Evolutionary conservation across 768 basidiomycete genomes (phyloP), one percentile per base, ranked within the genome.

Genomic region (Tremella yokohamensis): DNA sequence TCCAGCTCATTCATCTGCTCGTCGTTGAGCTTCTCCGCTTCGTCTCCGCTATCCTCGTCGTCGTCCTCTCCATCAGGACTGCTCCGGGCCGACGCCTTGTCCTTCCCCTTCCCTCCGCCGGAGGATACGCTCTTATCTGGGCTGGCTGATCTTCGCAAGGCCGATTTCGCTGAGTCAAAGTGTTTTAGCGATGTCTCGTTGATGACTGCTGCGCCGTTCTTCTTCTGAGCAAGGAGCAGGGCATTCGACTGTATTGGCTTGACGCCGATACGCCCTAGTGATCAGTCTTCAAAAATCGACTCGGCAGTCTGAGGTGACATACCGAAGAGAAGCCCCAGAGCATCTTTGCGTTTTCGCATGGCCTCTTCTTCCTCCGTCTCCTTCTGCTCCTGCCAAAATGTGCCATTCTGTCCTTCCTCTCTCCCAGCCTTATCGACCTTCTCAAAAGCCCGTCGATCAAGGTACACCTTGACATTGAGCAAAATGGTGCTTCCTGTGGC

Each of bases 311-410:
- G 13, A 39, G 29, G 8, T 40, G 26, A 4, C 75, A 82, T 80
- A 52, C 88, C 82, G 68, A 97, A 93, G 26, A 97, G 76, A 52
- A 81, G 79, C 2, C 86, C 77, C 37, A 94, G 79, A 0, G 90
- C 84, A 39, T 80, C 78, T 73, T 94, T 96, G 38, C 92, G 81
- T 74, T 87, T 86, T 40, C 90, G 81, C 50, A 96, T 81, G n/a
- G 78, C 78, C 63, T 84, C 85, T 77, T 96, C 91, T 58, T 85
- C 84, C 3, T 80, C 79, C 0, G 89, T 92, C 72, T 94, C 91
- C 52, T 84, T 80, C 1, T 88, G 87, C 71, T 90, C 88, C 60
- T 84, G 83, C 72, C 89, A 86, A 68, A 85, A 73, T 11, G 60
- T 61, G 1, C 65, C 68, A 18, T 56, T 57, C n/a, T 22, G n/a